A percentile compares a stretch with the other conserved stretches of the same genome.
phyloP scores from a whole-genome alignment of 2,329 filamentous ascomycete species.

The Herpotrichia juniperi region DNA sequence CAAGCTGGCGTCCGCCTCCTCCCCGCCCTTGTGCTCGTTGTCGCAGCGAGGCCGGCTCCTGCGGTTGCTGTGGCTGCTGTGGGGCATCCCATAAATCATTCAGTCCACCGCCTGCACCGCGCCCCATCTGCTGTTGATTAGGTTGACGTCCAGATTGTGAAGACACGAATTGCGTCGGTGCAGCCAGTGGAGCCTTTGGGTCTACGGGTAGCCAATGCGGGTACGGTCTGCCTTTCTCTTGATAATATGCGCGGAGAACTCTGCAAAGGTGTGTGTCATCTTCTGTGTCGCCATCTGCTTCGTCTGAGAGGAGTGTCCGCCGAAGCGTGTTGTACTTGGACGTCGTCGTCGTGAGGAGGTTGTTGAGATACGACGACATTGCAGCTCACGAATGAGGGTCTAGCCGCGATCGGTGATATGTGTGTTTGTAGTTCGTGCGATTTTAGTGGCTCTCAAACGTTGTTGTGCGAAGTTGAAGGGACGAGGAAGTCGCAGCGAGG shows the following conservation, averaged over 20 bases:
- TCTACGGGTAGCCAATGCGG: slow-evolving; percentile 90
- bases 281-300: slow-evolving; percentile 63
- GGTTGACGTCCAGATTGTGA: slow-evolving; percentile 45
- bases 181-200: slow-evolving; percentile 72
- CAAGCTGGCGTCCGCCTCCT: slow-evolving; percentile 38
- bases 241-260: slow-evolving; percentile 91
- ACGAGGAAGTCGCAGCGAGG: background rate
- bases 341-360: slow-evolving; percentile 64
- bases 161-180: slow-evolving; percentile 58
- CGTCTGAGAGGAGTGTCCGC: slow-evolving; percentile 69
- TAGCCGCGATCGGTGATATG: background rate
- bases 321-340: slow-evolving; percentile 64
- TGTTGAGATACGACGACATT: slow-evolving; percentile 78
- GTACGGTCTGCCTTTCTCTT: slow-evolving; percentile 80
- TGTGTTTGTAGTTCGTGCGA: background rate
- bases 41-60: slow-evolving; percentile 50
- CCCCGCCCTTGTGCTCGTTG: slow-evolving; percentile 51
- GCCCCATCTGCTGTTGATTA: slow-evolving; percentile 37
- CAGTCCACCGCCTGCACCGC: slow-evolving; percentile 53
- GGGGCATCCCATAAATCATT: slow-evolving; percentile 65
- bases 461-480: background rate
- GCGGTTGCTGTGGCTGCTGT: slow-evolving; percentile 42
- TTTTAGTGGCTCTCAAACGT: background rate
- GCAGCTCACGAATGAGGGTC: slow-evolving; percentile 2
- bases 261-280: slow-evolving; percentile 96